Conservation (phyloP, 164 flowering plant species). For the Amborella trichopoda region DNA sequence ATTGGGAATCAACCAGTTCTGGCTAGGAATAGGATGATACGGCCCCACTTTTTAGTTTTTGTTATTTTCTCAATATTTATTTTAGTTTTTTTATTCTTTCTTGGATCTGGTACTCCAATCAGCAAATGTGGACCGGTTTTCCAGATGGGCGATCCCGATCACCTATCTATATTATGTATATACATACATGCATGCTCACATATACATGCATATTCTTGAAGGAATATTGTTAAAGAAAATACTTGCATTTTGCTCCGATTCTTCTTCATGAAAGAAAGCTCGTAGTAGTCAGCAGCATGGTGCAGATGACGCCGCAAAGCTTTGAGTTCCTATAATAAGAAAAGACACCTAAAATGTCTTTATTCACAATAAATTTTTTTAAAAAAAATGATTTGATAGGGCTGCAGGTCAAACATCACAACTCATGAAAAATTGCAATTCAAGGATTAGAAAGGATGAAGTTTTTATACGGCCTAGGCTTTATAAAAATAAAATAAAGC, state of each 20-base stretch:
- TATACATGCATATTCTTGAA: background rate
- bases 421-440: no score
- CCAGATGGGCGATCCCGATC: background rate
- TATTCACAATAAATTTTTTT: background rate
- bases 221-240: background rate
- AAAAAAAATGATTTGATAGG: background rate
- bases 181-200: background rate
- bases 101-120: background rate
- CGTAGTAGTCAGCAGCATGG: slow-evolving; percentile 65
- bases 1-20: no score
- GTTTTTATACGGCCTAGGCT: no score
- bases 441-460: no score
- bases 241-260: slow-evolving; percentile 14
- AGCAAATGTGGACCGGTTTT: background rate
- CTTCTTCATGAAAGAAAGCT: slow-evolving; percentile 36
- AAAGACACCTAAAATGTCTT: no score
- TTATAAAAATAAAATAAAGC: no score
- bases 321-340: slow-evolving; percentile 44
- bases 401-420: no score
- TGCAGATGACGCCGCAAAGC: slow-evolving; percentile 65
- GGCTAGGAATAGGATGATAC: no score
- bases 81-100: background rate
- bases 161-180: background rate
- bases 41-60: no score
- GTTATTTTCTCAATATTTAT: no score